Evolutionary conservation across 768 basidiomycete genomes (phyloP).

Genomic region (Leccinum disarticulatum): DNA sequence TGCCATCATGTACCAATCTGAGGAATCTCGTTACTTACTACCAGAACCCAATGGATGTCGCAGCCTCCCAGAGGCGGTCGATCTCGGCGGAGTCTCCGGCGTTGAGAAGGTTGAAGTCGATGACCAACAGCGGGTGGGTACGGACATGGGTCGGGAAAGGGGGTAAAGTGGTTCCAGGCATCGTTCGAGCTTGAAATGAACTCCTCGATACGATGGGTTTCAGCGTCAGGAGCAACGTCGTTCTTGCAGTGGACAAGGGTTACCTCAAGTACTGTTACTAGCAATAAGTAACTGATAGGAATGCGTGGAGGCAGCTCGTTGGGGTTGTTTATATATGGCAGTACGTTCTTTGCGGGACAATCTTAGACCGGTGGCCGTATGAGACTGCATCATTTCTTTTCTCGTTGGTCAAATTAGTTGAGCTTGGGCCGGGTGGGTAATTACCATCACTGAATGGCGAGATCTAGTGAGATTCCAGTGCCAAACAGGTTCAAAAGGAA

Average conservation of each 20-base stretch:
- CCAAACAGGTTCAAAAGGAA: too few species aligned
- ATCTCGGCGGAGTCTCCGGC: constrained; percentile 38
- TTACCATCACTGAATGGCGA: too few species aligned
- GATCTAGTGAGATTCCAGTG: too few species aligned
- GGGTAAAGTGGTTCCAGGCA: constrained; percentile 35
- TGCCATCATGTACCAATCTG: neutral
- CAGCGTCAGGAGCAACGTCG: neutral
- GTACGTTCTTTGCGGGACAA: too few species aligned
- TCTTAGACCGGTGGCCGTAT: too few species aligned
- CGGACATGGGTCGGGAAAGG: constrained; percentile 46
- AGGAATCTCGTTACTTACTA: constrained; percentile 39
- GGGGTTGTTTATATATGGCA: too few species aligned
- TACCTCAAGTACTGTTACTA: too few species aligned
- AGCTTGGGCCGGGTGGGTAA: too few species aligned
- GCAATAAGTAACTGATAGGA: too few species aligned
- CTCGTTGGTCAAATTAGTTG: too few species aligned
- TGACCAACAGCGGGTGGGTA: constrained; percentile 45
- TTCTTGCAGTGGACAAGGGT: neutral
- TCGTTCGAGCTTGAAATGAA: constrained; percentile 9
- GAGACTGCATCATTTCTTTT: too few species aligned
- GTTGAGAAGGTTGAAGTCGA: constrained; percentile 43
- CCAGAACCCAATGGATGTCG: constrained; percentile 52
- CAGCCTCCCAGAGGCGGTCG: constrained; percentile 46
- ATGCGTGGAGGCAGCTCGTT: too few species aligned
- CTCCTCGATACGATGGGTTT: neutral